Percentiles rank a stretch among this genome's conserved stretches.
Evolutionary conservation across 441 rosid genomes (phyloP).

Genomic region (Populus tomentosa): DNA sequence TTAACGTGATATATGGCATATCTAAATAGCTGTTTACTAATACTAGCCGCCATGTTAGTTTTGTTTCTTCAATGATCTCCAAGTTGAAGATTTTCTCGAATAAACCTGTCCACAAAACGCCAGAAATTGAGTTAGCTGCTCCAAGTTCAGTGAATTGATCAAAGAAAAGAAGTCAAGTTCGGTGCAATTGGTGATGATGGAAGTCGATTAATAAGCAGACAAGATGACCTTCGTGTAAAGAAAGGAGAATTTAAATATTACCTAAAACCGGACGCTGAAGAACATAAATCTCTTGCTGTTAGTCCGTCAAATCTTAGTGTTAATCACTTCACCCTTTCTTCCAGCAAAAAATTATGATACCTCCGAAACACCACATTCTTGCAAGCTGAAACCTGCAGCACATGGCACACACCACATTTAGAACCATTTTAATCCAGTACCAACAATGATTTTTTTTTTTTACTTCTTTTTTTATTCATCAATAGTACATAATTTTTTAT

Average conservation of each 20-base stretch:
- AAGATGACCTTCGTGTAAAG: background rate
- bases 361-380: constrained; percentile 72
- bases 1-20: background rate
- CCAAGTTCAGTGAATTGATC: background rate
- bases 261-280: constrained; percentile 26
- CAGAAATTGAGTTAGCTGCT: background rate
- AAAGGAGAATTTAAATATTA: background rate
- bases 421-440: background rate
- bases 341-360: constrained; percentile 57
- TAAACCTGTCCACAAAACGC: constrained; percentile 21
- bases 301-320: background rate
- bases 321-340: constrained; percentile 49
- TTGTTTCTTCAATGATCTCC: constrained; percentile 17
- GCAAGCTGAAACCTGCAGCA: constrained; percentile 67
- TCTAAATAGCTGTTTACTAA: background rate
- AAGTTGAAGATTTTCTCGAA: constrained; percentile 16
- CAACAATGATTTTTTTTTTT: background rate
- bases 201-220: background rate
- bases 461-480: too few species aligned
- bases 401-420: background rate
- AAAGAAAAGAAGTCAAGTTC: too few species aligned
- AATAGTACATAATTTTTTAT: too few species aligned
- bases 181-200: background rate
- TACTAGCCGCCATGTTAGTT: constrained; percentile 3
- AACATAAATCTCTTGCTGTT: background rate